Evolutionary conservation across 1,139 yeast species (phyloP), one percentile per base, ranked within the genome.

Genomic region (Yamadazyma atlantica): DNA sequence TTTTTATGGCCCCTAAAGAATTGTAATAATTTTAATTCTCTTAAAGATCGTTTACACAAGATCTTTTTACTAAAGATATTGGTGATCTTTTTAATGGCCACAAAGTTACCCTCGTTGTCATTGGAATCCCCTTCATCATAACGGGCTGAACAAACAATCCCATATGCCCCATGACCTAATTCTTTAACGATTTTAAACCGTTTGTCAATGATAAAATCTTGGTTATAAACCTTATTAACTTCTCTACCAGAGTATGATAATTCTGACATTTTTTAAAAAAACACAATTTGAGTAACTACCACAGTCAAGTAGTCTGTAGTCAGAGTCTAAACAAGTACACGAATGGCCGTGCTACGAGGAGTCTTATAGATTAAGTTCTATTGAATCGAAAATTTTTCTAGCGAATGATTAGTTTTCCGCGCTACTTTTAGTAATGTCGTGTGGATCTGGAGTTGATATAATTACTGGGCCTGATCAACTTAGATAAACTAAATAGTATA

Each of bases 91-190:
- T 92, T 92, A 57, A 92, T 88, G 31, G 98, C 98, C 29, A 92
- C 96, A 42, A 55, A 68, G 37, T 64, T 64, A 8, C 69, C 72
- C 14, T 50, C 57, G 16, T 41, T 42, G 9, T 37, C 40, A 11
- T 23, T 17, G 25, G 44, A 39, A 2, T 42, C 36, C 11, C 83
- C 85, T 38, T 82, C 87, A 41, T 85, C 92, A 60, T 90, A 90
- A 53, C 80, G 78, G 23, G 98, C 97, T 1, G 96, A 85, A 55
- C 96, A 92, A 4, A 92, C 97, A 5, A 90, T 81, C 23, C 98
- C 98, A 57, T 92, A 92, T 1, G 98, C 97, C 3, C 98, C 98
- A 53, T 90, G 96, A 19, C 98, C 98, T 35, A 92, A 74, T 53
- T 89, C 96, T 54, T 89, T 87, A 44, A 87, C 85, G 49, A 92